Conservation (phyloP, 805 yeast genomes). For the Scheffersomyces ergatensis region DNA sequence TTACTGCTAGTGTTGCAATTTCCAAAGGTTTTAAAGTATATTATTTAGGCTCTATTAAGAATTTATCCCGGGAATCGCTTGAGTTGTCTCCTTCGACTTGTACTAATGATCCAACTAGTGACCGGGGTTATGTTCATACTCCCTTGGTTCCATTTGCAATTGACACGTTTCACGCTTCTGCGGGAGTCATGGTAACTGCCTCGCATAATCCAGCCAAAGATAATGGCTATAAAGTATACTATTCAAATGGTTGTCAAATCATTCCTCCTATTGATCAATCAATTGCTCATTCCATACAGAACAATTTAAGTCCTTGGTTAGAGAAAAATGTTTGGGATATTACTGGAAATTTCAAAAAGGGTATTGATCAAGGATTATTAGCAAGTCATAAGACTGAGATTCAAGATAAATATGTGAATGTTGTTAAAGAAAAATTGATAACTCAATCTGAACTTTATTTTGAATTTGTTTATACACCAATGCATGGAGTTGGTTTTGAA, state of each 20-base stretch:
- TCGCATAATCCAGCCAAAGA: constrained; percentile 84
- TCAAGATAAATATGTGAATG: constrained; percentile 37
- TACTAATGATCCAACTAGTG: constrained; percentile 3
- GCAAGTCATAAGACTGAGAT: constrained; percentile 41
- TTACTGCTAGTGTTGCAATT: constrained; percentile 74
- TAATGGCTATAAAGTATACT: constrained; percentile 93
- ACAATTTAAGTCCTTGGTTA: constrained; percentile 59
- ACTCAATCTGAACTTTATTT: constrained; percentile 22
- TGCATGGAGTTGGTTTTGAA: constrained; percentile 91
- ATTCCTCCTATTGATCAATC: constrained; percentile 84
- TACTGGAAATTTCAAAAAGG: constrained; percentile 29
- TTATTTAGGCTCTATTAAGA: constrained; percentile 46
- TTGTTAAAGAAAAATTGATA: constrained; percentile 27
- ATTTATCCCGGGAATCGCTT: constrained; percentile 26
- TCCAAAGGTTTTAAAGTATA: constrained; percentile 67
- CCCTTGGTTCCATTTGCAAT: constrained; percentile 92
- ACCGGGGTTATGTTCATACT: constrained; percentile 55
- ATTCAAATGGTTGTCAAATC: constrained; percentile 92
- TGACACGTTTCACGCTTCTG: constrained; percentile 57
- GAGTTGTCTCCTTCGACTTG: constrained; percentile 6
- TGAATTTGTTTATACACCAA: constrained; percentile 80
- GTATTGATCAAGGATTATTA: constrained; percentile 24
- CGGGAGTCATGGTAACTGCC: constrained; percentile 93
- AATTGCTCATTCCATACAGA: constrained; percentile 63
- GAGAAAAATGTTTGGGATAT: constrained; percentile 47